Base-by-base conservation (phyloP, 2,329 filamentous ascomycete species). In the Hymenoscyphus fructigenus region DNA sequence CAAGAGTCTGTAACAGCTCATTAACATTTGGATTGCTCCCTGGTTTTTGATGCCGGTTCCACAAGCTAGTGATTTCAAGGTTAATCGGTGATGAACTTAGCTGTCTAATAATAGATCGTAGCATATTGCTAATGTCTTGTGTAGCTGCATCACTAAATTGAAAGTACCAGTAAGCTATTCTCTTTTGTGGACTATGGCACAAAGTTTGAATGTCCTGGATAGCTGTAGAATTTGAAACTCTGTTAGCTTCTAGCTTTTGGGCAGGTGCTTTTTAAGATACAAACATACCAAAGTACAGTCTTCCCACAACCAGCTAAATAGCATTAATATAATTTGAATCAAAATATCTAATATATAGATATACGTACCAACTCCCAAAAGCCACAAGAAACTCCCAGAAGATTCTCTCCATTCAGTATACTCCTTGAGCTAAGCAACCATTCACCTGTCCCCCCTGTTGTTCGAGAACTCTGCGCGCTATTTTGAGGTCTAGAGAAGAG, bases 231-330 rank as follows among this genome's bases (percentile, higher is more conserved):
- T n/a, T n/a, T n/a, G n/a, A n/a, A n/a, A n/a, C n/a, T n/a, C n/a
- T n/a, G n/a, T n/a, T n/a, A n/a, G n/a, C n/a, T n/a, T n/a, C n/a
- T n/a, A n/a, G n/a, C n/a, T n/a, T n/a, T n/a, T n/a, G n/a, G n/a
- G n/a, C n/a, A n/a, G n/a, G n/a, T n/a, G n/a, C n/a, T n/a, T n/a
- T n/a, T n/a, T n/a, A n/a, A n/a, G n/a, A 47, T 44, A 44, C 23
- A 34, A 23, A 2, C 20, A 5, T 53, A 63, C 61, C 61, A 63
- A 47, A 63, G 29, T 20, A 63, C 17, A 32, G 53, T 3, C 56
- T 63, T 63, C 26, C 61, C 61, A 38, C 55, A 58, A n/a, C 61
- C 61, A 28, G 57, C 61, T 63, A 63, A n/a, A n/a, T n/a, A n/a
- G n/a, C n/a, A n/a, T n/a, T n/a, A n/a, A n/a, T n/a, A n/a, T n/a